These are phyloP conservation scores for Synchytrium microbalum DNA, from an alignment of 371 early-diverging fungal genomes.

Conservation along the genomic window DNA sequence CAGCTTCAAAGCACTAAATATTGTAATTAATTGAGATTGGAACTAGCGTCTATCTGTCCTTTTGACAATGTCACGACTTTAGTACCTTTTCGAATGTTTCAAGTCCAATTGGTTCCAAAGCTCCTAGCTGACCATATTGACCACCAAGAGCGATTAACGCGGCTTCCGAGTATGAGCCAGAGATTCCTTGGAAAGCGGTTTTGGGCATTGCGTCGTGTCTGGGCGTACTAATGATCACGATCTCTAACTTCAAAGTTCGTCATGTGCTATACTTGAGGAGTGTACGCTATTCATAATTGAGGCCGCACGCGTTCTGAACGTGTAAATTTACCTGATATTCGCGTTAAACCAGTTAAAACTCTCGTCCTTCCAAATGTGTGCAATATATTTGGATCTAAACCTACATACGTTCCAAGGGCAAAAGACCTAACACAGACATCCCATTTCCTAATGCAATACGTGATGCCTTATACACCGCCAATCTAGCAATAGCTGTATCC, in stretches of 20 bases:
- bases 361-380: no score
- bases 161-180: constrained; percentile 20
- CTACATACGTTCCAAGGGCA: constrained; percentile 89
- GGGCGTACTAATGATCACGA: no score
- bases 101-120: neutral
- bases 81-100: neutral
- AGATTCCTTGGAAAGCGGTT: constrained; percentile 8
- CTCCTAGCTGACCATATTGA: neutral
- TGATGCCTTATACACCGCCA: constrained; percentile 67
- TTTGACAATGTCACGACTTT: neutral
- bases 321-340: no score
- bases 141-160: constrained; percentile 12
- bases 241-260: no score
- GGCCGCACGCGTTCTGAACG: no score
- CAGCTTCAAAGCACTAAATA: constrained; percentile 17
- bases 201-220: no score
- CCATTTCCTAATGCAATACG: constrained; percentile 72
- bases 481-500: constrained; percentile 73
- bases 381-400: no score
- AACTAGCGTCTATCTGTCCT: neutral
- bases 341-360: no score
- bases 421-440: constrained; percentile 65
- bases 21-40: constrained; percentile 6
- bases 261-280: no score
- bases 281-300: no score